These are phyloP conservation scores for Phytophthora ramorum DNA, from an alignment of 352 stramenopile species.

Conservation along the genomic window DNA sequence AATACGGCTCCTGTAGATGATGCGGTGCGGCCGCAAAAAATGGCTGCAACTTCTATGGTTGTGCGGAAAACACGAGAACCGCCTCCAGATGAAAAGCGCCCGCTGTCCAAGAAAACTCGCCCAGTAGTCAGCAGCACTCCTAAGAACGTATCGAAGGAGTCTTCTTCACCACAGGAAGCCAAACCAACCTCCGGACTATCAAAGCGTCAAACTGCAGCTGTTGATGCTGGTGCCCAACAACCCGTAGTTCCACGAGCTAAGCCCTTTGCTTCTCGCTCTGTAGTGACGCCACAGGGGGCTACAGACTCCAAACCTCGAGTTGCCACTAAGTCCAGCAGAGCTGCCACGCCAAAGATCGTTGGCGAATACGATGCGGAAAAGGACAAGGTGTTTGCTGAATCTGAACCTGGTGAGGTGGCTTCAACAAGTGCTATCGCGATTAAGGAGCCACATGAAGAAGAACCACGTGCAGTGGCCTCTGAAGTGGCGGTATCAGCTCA, in stretches of 20 bases:
- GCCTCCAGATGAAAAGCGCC: constrained; percentile 11
- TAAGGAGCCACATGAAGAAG: constrained; percentile 2
- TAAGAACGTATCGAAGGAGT: constrained; percentile 16
- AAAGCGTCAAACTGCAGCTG: constrained; percentile 16
- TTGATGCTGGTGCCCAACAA: constrained; percentile 1
- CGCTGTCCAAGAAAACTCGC: constrained; percentile 23
- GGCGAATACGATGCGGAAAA: constrained; percentile 6
- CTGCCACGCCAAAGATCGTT: background rate
- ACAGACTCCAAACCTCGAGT: constrained; percentile 15
- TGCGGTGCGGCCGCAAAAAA: constrained; percentile 8
- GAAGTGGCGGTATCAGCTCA: constrained; percentile 1
- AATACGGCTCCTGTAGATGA: constrained; percentile 20
- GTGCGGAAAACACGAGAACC: constrained; percentile 13
- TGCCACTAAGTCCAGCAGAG: constrained; percentile 21
- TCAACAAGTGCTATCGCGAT: background rate
- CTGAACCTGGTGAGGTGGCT: background rate
- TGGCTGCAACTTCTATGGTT: constrained; percentile 10
- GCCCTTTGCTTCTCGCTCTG: constrained; percentile 10
- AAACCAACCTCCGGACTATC: constrained; percentile 14
- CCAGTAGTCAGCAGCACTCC: constrained; percentile 10
- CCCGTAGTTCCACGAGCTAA: constrained; percentile 19
- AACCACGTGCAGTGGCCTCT: background rate
- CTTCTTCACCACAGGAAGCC: constrained; percentile 14
- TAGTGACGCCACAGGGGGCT: constrained; percentile 10
- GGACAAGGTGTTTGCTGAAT: background rate